These are phyloP conservation scores for Aspergillus japonicus DNA, from an alignment of 2,329 filamentous ascomycete species.

Conservation along the genomic window DNA sequence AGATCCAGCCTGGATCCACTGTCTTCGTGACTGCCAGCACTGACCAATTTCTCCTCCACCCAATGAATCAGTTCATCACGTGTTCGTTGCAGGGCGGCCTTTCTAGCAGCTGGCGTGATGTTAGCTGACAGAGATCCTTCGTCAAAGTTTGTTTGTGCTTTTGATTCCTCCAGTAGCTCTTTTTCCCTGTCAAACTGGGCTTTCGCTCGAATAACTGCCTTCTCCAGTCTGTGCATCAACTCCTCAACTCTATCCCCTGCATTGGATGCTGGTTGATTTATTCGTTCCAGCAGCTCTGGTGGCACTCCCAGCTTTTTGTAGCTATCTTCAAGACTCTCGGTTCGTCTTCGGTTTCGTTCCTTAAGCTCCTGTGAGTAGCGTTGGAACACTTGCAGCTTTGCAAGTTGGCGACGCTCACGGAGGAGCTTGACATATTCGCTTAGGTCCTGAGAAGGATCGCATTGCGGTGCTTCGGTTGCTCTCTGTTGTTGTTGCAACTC, in stretches of 20 bases:
- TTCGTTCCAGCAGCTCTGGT: slow-evolving; percentile 20
- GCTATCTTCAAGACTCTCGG: slow-evolving; percentile 23
- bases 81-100: slow-evolving; percentile 44
- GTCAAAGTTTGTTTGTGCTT: slow-evolving; percentile 23
- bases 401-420: slow-evolving; percentile 46
- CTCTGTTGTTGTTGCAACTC: slow-evolving; percentile 22
- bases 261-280: slow-evolving; percentile 7
- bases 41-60: slow-evolving; percentile 51
- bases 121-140: slow-evolving; percentile 1
- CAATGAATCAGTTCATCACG: slow-evolving; percentile 52
- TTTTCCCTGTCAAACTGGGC: slow-evolving; percentile 38
- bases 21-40: slow-evolving; percentile 31
- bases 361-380: slow-evolving; percentile 45
- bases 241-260: slow-evolving; percentile 28
- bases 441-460: slow-evolving; percentile 28
- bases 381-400: slow-evolving; percentile 49
- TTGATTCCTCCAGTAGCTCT: slow-evolving; percentile 33
- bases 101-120: slow-evolving; percentile 20
- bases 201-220: slow-evolving; percentile 39
- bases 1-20: slow-evolving; percentile 26
- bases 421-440: slow-evolving; percentile 47
- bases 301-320: slow-evolving; percentile 15
- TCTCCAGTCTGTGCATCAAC: slow-evolving; percentile 40
- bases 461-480: slow-evolving; percentile 13
- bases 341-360: slow-evolving; percentile 21